phyloP scores from a whole-genome alignment of 2,329 filamentous ascomycete species.

The Sporothrix pallida region DNA sequence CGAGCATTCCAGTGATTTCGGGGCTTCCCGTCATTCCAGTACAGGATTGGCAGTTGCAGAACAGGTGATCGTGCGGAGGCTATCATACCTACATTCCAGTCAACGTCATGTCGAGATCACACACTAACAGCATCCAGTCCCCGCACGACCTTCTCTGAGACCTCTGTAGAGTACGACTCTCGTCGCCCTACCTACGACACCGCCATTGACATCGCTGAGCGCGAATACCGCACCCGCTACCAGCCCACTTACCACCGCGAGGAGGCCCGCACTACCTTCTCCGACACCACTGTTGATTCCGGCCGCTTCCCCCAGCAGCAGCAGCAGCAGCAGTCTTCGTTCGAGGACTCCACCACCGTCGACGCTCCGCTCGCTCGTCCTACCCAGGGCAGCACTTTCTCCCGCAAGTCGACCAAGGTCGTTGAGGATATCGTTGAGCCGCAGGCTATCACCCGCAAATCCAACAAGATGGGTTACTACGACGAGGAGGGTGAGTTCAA shows the following conservation, averaged over 20 bases:
- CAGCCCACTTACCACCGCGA: slow-evolving; percentile 55
- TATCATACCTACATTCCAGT: background rate
- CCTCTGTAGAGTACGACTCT: slow-evolving; percentile 68
- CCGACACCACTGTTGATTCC: slow-evolving; percentile 48
- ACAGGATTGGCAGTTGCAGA: slow-evolving; percentile 9
- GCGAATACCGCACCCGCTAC: slow-evolving; percentile 68
- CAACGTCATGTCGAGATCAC: background rate
- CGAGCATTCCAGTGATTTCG: slow-evolving; percentile 25
- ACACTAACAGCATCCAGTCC: slow-evolving; percentile 43
- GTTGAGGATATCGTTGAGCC: slow-evolving; percentile 69
- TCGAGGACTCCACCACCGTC: slow-evolving; percentile 64
- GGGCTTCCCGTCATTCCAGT: slow-evolving; percentile 34
- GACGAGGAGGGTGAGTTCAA: slow-evolving; percentile 62
- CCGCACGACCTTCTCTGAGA: slow-evolving; percentile 60
- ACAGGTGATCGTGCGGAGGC: background rate
- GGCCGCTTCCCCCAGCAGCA: slow-evolving; percentile 42
- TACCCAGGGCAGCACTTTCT: slow-evolving; percentile 50
- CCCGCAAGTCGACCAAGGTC: slow-evolving; percentile 63
- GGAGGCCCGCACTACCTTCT: slow-evolving; percentile 43
- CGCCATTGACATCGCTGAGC: slow-evolving; percentile 68
- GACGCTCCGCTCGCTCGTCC: slow-evolving; percentile 48
- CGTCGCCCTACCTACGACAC: slow-evolving; percentile 55
- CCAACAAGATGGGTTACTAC: slow-evolving; percentile 70
- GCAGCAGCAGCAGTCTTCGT: slow-evolving; percentile 53
- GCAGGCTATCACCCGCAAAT: slow-evolving; percentile 49